These are phyloP conservation scores for Massarina eburnea DNA, from an alignment of 2,329 filamentous ascomycete species.

Conservation along the genomic window DNA sequence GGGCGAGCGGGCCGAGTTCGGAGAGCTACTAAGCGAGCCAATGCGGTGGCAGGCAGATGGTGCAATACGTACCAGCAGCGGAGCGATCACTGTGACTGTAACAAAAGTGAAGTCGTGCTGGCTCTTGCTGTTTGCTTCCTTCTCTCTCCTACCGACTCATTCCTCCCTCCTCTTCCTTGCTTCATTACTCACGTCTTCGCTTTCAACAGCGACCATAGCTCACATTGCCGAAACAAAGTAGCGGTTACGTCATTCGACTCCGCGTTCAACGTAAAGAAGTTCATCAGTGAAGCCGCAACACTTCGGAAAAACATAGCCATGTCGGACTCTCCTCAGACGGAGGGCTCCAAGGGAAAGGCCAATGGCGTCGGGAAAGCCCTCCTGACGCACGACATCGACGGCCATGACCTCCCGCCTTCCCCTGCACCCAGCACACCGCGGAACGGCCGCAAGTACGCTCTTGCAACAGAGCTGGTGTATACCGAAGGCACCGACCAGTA, in stretches of 20 bases:
- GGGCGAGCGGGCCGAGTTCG: constrained; percentile 19
- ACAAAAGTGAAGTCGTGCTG: constrained; percentile 7
- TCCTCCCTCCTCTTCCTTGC: not conserved
- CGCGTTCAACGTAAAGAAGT: not conserved
- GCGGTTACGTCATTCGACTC: constrained; percentile 4
- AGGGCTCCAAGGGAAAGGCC: constrained; percentile 36
- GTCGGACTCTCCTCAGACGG: constrained; percentile 25
- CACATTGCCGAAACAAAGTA: not conserved
- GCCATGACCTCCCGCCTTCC: constrained; percentile 55
- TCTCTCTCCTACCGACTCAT: not conserved
- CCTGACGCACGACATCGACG: constrained; percentile 41
- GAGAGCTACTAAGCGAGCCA: constrained; percentile 26
- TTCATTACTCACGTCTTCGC: not conserved
- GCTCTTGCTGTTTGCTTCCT: constrained; percentile 22
- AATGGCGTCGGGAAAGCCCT: constrained; percentile 45
- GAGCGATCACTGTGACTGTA: constrained; percentile 37
- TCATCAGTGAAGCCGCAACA: constrained; percentile 1
- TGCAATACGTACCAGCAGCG: constrained; percentile 37
- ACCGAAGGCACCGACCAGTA: constrained; percentile 97
- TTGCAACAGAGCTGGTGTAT: constrained; percentile 95
- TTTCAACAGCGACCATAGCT: constrained; percentile 9
- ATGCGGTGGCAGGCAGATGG: constrained; percentile 24
- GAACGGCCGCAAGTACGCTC: constrained; percentile 83
- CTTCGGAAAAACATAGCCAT: constrained; percentile 20
- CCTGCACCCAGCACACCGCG: constrained; percentile 89